phyloP scores from a whole-genome alignment of 208 protist genomes.

The Leishmania amazonensis region DNA sequence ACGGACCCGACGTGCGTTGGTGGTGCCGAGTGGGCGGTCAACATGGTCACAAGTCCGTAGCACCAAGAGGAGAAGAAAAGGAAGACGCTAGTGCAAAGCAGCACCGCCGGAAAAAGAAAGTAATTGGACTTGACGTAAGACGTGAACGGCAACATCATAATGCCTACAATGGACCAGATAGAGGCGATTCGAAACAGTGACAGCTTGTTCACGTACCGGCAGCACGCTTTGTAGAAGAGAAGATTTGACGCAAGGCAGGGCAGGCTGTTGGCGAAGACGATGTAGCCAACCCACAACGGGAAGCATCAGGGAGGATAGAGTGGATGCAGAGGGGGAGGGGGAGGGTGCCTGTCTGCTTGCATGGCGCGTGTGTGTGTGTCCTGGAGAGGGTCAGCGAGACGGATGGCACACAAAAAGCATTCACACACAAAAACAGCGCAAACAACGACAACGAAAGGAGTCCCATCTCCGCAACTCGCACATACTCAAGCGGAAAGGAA shows the following conservation, averaged over 20 bases:
- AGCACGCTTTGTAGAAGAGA: slow-evolving; percentile 40
- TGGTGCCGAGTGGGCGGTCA: slow-evolving; percentile 59
- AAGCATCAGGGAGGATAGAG: neutral
- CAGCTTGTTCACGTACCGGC: slow-evolving; percentile 42
- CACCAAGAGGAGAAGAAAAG: slow-evolving; percentile 55
- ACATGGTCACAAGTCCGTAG: slow-evolving; percentile 58
- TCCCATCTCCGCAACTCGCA: neutral
- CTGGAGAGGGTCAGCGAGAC: neutral
- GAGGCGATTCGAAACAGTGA: slow-evolving; percentile 42
- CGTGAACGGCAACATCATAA: slow-evolving; percentile 22
- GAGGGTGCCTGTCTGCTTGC: neutral
- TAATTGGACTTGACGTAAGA: slow-evolving; percentile 20
- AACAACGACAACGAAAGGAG: neutral
- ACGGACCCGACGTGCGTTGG: slow-evolving; percentile 46
- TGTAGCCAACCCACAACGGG: slow-evolving; percentile 25
- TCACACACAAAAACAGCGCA: neutral
- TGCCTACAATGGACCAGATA: slow-evolving; percentile 10
- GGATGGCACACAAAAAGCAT: neutral
- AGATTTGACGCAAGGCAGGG: slow-evolving; percentile 55
- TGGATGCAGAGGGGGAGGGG: neutral
- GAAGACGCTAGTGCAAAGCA: slow-evolving; percentile 36
- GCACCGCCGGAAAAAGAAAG: slow-evolving; percentile 25
- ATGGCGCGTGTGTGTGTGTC: neutral
- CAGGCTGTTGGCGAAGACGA: slow-evolving; percentile 50
- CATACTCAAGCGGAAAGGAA: no score